Evolutionary conservation across 371 early-diverging fungal genomes (phyloP).

Genomic region (Mortierella sp.): DNA sequence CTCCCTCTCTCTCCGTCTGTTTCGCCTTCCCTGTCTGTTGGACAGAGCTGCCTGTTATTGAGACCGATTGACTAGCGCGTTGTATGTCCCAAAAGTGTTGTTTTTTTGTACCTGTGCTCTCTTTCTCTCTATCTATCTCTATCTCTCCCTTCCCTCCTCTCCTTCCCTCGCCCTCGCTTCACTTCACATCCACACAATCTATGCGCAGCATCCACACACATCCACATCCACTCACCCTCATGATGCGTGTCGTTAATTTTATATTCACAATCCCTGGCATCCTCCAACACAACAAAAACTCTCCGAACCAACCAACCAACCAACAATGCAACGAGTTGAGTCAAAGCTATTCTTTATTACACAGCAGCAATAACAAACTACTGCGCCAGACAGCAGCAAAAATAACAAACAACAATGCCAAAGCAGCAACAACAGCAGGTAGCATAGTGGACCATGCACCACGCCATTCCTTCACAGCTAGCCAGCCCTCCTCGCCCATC

Average conservation of each 20-base stretch:
- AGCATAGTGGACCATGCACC: not conserved
- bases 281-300: not conserved
- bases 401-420: not conserved
- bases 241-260: constrained; percentile 14
- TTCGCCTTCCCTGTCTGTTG: constrained; percentile 15
- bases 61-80: constrained; percentile 1
- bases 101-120: constrained; percentile 3
- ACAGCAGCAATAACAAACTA: not conserved
- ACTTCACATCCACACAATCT: not conserved
- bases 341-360: not conserved
- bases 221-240: not conserved
- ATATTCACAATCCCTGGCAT: constrained; percentile 5
- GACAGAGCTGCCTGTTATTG: constrained; percentile 8
- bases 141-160: not conserved
- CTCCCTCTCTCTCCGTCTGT: constrained; percentile 12
- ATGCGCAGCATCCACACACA: not conserved
- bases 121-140: constrained; percentile 3
- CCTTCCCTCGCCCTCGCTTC: constrained; percentile 12
- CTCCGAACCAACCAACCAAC: constrained; percentile 7
- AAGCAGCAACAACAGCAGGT: not conserved
- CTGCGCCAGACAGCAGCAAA: not conserved
- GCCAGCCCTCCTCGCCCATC: not conserved
- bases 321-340: not conserved
- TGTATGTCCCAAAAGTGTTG: constrained; percentile 4
- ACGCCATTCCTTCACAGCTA: not conserved